These are phyloP conservation scores for Phytopythium aichiense DNA, from an alignment of 352 stramenopile genomes.

Conservation along the genomic window DNA sequence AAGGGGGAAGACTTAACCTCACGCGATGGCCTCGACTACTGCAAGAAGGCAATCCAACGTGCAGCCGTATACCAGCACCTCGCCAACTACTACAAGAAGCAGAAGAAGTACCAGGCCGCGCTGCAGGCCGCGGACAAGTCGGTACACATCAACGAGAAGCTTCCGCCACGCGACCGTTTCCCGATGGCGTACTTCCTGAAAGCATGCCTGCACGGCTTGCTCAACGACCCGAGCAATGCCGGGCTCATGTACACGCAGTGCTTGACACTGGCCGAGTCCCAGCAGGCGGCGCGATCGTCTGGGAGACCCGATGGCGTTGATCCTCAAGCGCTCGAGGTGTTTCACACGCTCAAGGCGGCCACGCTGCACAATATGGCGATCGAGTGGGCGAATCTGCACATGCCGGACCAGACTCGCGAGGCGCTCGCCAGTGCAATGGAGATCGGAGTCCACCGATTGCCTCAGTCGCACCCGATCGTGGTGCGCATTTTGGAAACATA, in stretches of 20 bases:
- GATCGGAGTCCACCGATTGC: slow-evolving; percentile 42
- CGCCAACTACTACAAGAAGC: slow-evolving; percentile 72
- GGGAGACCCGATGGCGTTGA: slow-evolving; percentile 1
- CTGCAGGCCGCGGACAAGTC: slow-evolving; percentile 57
- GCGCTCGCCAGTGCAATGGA: slow-evolving; percentile 59
- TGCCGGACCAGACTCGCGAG: slow-evolving; percentile 57
- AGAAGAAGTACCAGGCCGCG: slow-evolving; percentile 67
- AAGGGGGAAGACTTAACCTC: slow-evolving; percentile 61
- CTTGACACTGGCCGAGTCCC: slow-evolving; percentile 30
- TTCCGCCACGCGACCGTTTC: slow-evolving; percentile 41
- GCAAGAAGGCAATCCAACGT: slow-evolving; percentile 55
- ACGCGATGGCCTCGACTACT: slow-evolving; percentile 56
- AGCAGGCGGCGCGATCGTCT: slow-evolving; percentile 10
- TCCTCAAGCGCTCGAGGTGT: slow-evolving; percentile 29
- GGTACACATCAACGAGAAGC: slow-evolving; percentile 56
- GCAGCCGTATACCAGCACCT: slow-evolving; percentile 59
- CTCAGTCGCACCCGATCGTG: slow-evolving; percentile 50
- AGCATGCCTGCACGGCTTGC: slow-evolving; percentile 51
- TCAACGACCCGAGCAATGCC: slow-evolving; percentile 54
- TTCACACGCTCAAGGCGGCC: slow-evolving; percentile 47
- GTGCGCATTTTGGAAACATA: slow-evolving; percentile 59
- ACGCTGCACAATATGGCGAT: slow-evolving; percentile 71
- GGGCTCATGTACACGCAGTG: slow-evolving; percentile 65
- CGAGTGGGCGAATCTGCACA: slow-evolving; percentile 61
- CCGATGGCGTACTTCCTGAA: slow-evolving; percentile 60